These are phyloP conservation scores for Boletus holoroseus DNA, from an alignment of 1,284 basidiomycete genomes.

Conservation along the genomic window DNA sequence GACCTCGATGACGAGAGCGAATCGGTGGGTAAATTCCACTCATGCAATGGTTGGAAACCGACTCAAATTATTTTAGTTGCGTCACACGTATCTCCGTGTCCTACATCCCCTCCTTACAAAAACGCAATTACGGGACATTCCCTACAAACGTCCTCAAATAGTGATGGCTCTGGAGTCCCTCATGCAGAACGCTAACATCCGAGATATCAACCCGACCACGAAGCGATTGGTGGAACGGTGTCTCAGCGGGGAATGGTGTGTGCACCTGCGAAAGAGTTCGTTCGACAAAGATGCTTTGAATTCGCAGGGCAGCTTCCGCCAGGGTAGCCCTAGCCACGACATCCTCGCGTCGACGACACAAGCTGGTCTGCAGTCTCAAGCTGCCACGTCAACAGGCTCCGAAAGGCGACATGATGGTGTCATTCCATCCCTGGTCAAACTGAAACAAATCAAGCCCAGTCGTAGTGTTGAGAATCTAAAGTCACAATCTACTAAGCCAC, in stretches of 20 bases:
- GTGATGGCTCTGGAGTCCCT: slow-evolving; percentile 79
- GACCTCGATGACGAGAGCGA: slow-evolving; percentile 92
- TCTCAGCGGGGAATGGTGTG: slow-evolving; percentile 83
- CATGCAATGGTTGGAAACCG: not conserved
- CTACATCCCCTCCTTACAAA: slow-evolving; percentile 92
- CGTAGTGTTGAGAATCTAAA: slow-evolving; percentile 56
- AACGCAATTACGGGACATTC: slow-evolving; percentile 80
- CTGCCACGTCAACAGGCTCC: slow-evolving; percentile 26
- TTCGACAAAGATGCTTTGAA: slow-evolving; percentile 30
- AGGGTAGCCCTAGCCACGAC: slow-evolving; percentile 42
- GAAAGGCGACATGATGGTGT: slow-evolving; percentile 28
- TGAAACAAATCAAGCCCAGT: slow-evolving; percentile 49
- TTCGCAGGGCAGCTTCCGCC: slow-evolving; percentile 27
- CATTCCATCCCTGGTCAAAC: slow-evolving; percentile 29
- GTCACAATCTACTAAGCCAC: slow-evolving; percentile 14
- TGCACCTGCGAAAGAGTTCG: slow-evolving; percentile 46
- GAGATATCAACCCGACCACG: slow-evolving; percentile 82
- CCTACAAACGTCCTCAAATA: slow-evolving; percentile 92
- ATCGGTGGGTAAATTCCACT: slow-evolving; percentile 55
- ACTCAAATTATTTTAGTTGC: slow-evolving; percentile 52
- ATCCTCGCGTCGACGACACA: slow-evolving; percentile 35
- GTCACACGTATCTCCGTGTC: slow-evolving; percentile 95
- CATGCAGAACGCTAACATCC: slow-evolving; percentile 67
- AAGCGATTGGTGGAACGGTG: slow-evolving; percentile 90
- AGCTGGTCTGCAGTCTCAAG: slow-evolving; percentile 19